Percentiles rank a stretch among this genome's conserved stretches.
phyloP scores from a whole-genome alignment of 1,284 basidiomycete species.

The Grifola frondosa region DNA sequence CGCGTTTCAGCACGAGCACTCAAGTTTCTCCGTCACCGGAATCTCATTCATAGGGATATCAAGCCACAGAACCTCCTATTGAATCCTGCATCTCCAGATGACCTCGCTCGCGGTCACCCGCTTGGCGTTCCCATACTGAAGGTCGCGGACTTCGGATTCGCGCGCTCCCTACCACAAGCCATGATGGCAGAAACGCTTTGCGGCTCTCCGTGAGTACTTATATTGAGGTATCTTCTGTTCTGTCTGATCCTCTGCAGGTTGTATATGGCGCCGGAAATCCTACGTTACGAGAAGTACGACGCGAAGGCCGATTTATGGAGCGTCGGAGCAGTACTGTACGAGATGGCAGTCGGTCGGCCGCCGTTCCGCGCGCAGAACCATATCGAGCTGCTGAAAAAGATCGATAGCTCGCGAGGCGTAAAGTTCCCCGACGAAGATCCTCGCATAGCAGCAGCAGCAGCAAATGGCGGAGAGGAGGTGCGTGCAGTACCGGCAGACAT shows the following conservation, averaged over 20 bases:
- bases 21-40: slow-evolving; percentile 86
- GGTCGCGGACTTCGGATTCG: slow-evolving; percentile 98
- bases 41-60: slow-evolving; percentile 96
- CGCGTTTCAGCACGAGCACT: slow-evolving; percentile 75
- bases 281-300: slow-evolving; percentile 97
- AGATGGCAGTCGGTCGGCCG: slow-evolving; percentile 91
- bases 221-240: neutral
- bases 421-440: slow-evolving; percentile 91
- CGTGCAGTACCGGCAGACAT: slow-evolving; percentile 77
- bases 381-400: slow-evolving; percentile 92
- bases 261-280: slow-evolving; percentile 99
- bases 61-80: slow-evolving; percentile 97
- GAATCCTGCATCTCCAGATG: slow-evolving; percentile 78
- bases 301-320: slow-evolving; percentile 98
- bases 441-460: slow-evolving; percentile 28
- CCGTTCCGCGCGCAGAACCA: slow-evolving; percentile 96
- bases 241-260: slow-evolving; percentile 46
- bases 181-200: slow-evolving; percentile 98
- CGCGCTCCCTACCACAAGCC: slow-evolving; percentile 86
- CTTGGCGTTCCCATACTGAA: slow-evolving; percentile 92
- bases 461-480: slow-evolving; percentile 45
- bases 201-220: slow-evolving; percentile 80
- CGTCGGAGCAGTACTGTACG: slow-evolving; percentile 94
- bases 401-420: slow-evolving; percentile 84
- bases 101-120: slow-evolving; percentile 85